phyloP scores from a whole-genome alignment of 2,329 filamentous ascomycete genomes.

The Ophidiomyces ophidiicola region DNA sequence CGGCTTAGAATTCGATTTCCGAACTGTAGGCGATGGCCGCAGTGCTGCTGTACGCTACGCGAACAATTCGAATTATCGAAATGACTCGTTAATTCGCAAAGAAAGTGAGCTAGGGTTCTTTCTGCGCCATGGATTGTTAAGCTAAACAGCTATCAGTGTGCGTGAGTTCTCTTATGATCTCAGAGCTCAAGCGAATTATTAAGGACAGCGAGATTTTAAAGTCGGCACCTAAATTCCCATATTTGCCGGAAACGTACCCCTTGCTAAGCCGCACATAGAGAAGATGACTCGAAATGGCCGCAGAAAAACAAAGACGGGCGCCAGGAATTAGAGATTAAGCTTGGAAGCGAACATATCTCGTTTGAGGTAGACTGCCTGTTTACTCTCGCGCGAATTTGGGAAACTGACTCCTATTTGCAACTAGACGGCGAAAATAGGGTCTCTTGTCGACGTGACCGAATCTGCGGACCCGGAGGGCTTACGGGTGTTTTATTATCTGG shows the following conservation, averaged over 20 bases:
- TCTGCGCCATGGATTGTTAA: neutral
- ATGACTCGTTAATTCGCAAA: slow-evolving; percentile 97
- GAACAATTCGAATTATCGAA: slow-evolving; percentile 99
- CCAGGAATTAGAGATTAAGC: slow-evolving; percentile 86
- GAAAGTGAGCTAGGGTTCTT: slow-evolving; percentile 58
- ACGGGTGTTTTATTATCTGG: slow-evolving; percentile 95
- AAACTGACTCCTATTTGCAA: slow-evolving; percentile 6
- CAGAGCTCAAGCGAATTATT: slow-evolving; percentile 94
- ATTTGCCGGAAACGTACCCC: neutral
- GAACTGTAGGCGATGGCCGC: slow-evolving; percentile 79
- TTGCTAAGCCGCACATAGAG: slow-evolving; percentile 44
- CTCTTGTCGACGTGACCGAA: slow-evolving; percentile 89
- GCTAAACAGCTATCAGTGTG: slow-evolving; percentile 56
- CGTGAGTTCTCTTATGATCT: slow-evolving; percentile 76
- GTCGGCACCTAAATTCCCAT: slow-evolving; percentile 38
- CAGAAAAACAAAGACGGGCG: slow-evolving; percentile 98
- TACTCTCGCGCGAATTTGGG: neutral
- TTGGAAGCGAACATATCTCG: slow-evolving; percentile 92
- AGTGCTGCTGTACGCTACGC: slow-evolving; percentile 93
- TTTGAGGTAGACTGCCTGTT: slow-evolving; percentile 61
- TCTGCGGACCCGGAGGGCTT: slow-evolving; percentile 92
- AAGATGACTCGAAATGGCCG: slow-evolving; percentile 97
- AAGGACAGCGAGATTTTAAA: slow-evolving; percentile 96
- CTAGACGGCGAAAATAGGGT: slow-evolving; percentile 95
- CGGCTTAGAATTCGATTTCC: slow-evolving; percentile 78